Conservation (phyloP, 208 protist genomes). For the Kentomonas sorsogonicus region DNA sequence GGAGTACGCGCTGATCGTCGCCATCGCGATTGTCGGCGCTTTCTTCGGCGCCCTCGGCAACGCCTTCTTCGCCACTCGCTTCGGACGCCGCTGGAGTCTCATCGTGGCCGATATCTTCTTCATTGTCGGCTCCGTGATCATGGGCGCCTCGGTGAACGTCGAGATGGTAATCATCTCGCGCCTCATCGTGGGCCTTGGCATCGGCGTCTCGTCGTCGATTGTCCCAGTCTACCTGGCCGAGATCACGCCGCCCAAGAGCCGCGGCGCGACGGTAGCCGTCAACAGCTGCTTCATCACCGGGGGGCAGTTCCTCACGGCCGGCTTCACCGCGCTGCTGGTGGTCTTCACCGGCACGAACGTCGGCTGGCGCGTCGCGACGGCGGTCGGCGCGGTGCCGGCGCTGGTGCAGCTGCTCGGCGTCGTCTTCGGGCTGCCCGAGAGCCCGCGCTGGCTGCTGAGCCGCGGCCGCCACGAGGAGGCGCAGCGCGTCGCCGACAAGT, state of each 20-base stretch:
- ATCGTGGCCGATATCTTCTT: conserved; percentile 74
- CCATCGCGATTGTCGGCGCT: conserved; percentile 75
- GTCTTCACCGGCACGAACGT: conserved; percentile 64
- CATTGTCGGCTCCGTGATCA: conserved; percentile 71
- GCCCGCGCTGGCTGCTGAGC: conserved; percentile 75
- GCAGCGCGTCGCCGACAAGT: conserved; percentile 39
- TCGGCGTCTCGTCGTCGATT: conserved; percentile 84
- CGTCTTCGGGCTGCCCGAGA: conserved; percentile 80
- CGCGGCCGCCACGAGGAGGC: conserved; percentile 44
- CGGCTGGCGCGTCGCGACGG: conserved; percentile 87
- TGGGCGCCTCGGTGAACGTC: conserved; percentile 64
- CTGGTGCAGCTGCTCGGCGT: conserved; percentile 78
- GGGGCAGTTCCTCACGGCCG: conserved; percentile 79
- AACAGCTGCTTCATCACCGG: conserved; percentile 89
- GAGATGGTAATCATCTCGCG: conserved; percentile 67
- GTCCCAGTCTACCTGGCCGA: conserved; percentile 91
- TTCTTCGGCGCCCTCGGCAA: conserved; percentile 76
- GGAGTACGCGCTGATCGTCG: conserved; percentile 80
- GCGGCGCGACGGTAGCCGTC: conserved; percentile 82
- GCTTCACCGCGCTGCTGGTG: conserved; percentile 62
- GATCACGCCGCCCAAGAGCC: conserved; percentile 59
- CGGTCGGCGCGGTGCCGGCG: conserved; percentile 71
- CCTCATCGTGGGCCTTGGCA: conserved; percentile 77
- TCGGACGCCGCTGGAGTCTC: conserved; percentile 71
- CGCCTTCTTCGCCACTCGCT: conserved; percentile 70